Evolutionary conservation across 164 flowering plant species (phyloP).

Genomic region (Tetrastigma voinierianum): DNA sequence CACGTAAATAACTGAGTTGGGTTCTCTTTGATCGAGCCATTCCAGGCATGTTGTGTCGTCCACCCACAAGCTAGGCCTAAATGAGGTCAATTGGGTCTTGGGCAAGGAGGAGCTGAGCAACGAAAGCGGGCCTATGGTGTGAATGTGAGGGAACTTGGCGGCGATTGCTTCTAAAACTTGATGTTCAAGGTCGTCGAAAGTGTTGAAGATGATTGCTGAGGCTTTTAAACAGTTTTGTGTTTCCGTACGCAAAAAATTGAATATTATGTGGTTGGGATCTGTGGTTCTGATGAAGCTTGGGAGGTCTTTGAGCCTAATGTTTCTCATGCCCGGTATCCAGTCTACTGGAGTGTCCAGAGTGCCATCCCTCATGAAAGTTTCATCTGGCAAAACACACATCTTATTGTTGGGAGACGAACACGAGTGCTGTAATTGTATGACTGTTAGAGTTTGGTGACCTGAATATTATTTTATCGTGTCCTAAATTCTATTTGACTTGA

Average conservation of each 20-base stretch:
- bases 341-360: not conserved
- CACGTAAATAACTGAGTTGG: slow-evolving; percentile 31
- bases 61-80: slow-evolving; percentile 31
- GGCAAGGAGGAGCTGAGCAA: slow-evolving; percentile 4
- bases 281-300: not conserved
- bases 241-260: not conserved
- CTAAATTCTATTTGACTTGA: no score
- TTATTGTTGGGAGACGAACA: no score
- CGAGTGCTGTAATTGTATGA: no score
- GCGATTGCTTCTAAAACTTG: slow-evolving; percentile 28
- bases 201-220: slow-evolving; percentile 21
- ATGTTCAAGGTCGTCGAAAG: slow-evolving; percentile 37
- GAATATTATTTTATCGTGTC: no score
- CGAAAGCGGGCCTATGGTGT: slow-evolving; percentile 31
- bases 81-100: slow-evolving; percentile 5
- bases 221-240: slow-evolving; percentile 3
- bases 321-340: slow-evolving; percentile 15
- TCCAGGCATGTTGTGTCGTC: slow-evolving; percentile 27
- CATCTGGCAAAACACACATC: no score
- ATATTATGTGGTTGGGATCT: not conserved
- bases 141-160: slow-evolving; percentile 17
- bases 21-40: slow-evolving; percentile 30
- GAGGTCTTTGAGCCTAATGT: slow-evolving; percentile 8
- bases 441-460: no score
- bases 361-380: no score